Evolutionary conservation across 371 early-diverging fungal genomes (phyloP).

Genomic region (Synchytrium microbalum): DNA sequence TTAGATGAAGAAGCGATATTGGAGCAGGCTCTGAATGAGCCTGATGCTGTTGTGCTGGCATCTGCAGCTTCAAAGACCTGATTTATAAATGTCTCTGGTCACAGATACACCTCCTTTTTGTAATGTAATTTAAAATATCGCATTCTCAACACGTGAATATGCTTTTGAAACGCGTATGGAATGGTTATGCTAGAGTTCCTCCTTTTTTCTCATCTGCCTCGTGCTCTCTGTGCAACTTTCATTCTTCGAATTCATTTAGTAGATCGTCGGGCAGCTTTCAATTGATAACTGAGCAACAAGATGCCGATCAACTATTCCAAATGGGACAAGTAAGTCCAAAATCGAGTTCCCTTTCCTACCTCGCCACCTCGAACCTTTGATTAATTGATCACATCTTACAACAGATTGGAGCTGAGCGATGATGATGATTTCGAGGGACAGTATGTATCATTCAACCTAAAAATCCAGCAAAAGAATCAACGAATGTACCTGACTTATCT

Average conservation of each 20-base stretch:
- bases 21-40: neutral
- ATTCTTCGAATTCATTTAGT: neutral
- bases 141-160: neutral
- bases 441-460: slow-evolving; percentile 14
- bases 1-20: neutral
- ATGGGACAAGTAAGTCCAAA: slow-evolving; percentile 68
- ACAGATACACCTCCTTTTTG: no score
- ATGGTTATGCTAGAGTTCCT: neutral
- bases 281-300: neutral
- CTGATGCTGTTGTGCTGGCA: neutral
- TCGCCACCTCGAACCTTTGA: neutral
- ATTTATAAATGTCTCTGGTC: no score
- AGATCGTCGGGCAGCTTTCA: neutral
- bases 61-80: no score
- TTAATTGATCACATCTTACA: neutral
- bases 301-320: slow-evolving; percentile 64
- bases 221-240: neutral
- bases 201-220: neutral
- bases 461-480: neutral
- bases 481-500: neutral
- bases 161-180: no score
- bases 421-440: slow-evolving; percentile 88
- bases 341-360: neutral
- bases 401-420: slow-evolving; percentile 78
- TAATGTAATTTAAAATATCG: neutral